Percentiles rank a stretch among this genome's conserved stretches.
phyloP scores from a whole-genome alignment of 805 yeast species.

The Wickerhamomyces rabaulensis region DNA sequence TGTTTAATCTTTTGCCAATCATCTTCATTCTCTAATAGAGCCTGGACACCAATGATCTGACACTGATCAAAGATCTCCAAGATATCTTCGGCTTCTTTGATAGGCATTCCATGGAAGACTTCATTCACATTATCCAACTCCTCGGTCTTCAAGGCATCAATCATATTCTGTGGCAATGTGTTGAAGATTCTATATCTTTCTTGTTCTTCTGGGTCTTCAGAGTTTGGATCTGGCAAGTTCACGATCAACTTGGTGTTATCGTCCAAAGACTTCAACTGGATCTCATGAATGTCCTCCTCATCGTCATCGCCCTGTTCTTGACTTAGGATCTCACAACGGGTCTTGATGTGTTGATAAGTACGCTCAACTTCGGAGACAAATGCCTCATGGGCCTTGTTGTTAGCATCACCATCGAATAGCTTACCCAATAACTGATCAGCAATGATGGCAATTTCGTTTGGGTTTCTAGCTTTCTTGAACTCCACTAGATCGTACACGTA shows the following conservation, averaged over 20 bases:
- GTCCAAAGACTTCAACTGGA: conserved; percentile 85
- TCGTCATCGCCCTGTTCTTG: conserved; percentile 40
- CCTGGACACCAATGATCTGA: conserved; percentile 80
- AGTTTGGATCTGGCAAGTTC: conserved; percentile 54
- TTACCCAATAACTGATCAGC: conserved; percentile 65
- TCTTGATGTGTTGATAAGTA: conserved; percentile 70
- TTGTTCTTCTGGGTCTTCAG: conserved; percentile 37
- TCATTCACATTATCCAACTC: conserved; percentile 75
- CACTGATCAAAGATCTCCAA: conserved; percentile 73
- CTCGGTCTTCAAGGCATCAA: conserved; percentile 66
- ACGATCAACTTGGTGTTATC: conserved; percentile 74
- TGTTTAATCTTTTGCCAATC: conserved; percentile 55
- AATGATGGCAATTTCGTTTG: conserved; percentile 33
- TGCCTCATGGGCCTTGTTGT: conserved; percentile 61
- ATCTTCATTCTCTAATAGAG: conserved; percentile 63
- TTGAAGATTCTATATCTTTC: conserved; percentile 50
- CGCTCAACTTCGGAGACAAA: conserved; percentile 68
- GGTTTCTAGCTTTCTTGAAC: conserved; percentile 30
- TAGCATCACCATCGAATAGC: conserved; percentile 32
- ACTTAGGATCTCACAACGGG: conserved; percentile 64
- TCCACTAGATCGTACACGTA: conserved; percentile 46
- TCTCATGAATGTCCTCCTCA: conserved; percentile 56
- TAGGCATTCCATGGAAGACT: conserved; percentile 66
- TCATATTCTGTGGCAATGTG: conserved; percentile 56
- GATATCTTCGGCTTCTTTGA: conserved; percentile 75